phyloP scores from a whole-genome alignment of 495 filamentous ascomycete species.

The Talaromyces adpressus region DNA sequence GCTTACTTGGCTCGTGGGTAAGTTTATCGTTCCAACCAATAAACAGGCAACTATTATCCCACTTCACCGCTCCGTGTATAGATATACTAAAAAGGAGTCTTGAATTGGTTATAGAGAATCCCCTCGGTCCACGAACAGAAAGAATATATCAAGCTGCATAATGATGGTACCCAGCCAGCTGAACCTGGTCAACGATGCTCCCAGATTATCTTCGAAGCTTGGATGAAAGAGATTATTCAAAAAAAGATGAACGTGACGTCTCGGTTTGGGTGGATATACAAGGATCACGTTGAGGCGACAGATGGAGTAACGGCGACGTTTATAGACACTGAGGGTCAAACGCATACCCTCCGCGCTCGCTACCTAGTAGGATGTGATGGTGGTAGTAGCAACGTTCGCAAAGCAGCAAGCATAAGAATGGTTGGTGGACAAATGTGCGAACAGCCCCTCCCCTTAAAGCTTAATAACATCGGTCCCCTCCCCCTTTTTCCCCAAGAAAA shows the following conservation, averaged over 20 bases:
- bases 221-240: conserved; percentile 10
- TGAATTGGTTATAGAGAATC: conserved; percentile 1
- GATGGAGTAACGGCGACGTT: no score
- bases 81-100: background rate
- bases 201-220: conserved; percentile 16
- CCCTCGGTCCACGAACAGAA: conserved; percentile 5
- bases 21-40: conserved; percentile 1
- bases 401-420: conserved; percentile 14
- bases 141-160: conserved; percentile 5
- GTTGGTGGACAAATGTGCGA: conserved; percentile 19
- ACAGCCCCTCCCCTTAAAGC: background rate
- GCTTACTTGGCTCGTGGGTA: conserved; percentile 11
- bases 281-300: background rate
- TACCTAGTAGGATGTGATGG: conserved; percentile 24
- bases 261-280: conserved; percentile 13
- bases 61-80: background rate
- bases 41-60: background rate
- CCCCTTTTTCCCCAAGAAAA: background rate
- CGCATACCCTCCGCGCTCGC: conserved; percentile 7
- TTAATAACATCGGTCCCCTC: background rate
- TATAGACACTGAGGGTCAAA: background rate
- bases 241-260: conserved; percentile 2
- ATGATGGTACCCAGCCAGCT: conserved; percentile 10
- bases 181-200: conserved; percentile 17
- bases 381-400: conserved; percentile 17